phyloP scores from a whole-genome alignment of 148 eudicot species.

The Chenopodium quinoa region DNA sequence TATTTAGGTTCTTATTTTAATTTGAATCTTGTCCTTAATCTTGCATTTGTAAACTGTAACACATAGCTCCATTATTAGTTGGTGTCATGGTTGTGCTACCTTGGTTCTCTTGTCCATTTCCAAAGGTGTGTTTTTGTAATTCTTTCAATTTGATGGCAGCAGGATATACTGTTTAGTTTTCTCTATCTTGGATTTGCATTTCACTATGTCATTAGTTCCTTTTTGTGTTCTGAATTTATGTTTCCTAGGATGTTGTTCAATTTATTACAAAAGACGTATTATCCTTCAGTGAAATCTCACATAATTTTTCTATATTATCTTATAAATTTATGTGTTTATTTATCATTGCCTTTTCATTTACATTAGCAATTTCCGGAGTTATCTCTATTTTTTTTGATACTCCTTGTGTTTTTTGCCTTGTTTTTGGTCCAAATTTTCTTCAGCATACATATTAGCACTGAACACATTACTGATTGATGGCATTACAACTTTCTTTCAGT shows the following conservation, averaged over 20 bases:
- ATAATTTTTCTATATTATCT: background rate
- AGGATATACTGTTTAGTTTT: background rate
- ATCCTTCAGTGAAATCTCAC: background rate
- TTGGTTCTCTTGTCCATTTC: background rate
- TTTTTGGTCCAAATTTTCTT: background rate
- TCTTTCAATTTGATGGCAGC: background rate
- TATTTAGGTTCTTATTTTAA: background rate
- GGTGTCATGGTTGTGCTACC: background rate
- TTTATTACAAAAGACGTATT: no score
- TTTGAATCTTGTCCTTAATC: background rate
- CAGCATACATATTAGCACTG: background rate
- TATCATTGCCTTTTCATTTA: no score
- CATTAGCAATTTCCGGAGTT: no score
- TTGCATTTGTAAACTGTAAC: background rate
- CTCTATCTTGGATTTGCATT: background rate
- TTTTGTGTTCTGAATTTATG: background rate
- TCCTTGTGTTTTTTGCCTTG: background rate
- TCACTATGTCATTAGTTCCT: background rate
- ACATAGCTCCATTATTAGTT: background rate
- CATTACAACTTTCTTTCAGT: conserved; percentile 35
- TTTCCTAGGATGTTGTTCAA: background rate
- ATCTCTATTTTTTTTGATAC: background rate
- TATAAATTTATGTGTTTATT: background rate
- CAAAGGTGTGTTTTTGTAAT: background rate
- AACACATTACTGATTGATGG: background rate